A percentile compares a stretch with the other conserved stretches of the same genome.
Evolutionary conservation across 1,139 yeast species (phyloP).

Genomic region (Kazachstania sp.): DNA sequence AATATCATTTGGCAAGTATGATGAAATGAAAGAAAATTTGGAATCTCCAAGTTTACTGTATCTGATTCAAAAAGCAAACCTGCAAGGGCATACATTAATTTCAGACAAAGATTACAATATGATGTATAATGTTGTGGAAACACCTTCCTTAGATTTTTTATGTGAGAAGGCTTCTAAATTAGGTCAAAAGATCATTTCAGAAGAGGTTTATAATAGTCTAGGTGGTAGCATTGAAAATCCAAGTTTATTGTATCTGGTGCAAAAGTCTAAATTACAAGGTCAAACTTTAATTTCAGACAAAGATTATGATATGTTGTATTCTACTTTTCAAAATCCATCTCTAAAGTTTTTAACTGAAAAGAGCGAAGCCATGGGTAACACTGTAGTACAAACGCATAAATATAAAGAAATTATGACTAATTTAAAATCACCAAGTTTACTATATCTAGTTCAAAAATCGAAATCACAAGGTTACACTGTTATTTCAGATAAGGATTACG

Average conservation of each 20-base stretch:
- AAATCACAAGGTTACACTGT: too few relatives aligned
- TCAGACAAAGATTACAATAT: slow-evolving; percentile 9
- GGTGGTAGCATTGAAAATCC: slow-evolving; percentile 14
- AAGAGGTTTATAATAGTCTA: neutral
- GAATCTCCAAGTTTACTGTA: slow-evolving; percentile 23
- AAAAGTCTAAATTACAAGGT: neutral
- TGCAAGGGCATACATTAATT: neutral
- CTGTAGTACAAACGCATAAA: too few relatives aligned
- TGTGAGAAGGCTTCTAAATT: slow-evolving; percentile 5
- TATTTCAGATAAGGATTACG: too few relatives aligned
- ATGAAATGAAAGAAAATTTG: slow-evolving; percentile 3
- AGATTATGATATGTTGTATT: slow-evolving; percentile 1
- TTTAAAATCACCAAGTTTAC: too few relatives aligned
- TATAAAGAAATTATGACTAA: too few relatives aligned
- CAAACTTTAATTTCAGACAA: slow-evolving; percentile 9
- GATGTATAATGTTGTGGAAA: slow-evolving; percentile 1
- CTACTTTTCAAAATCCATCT: too few relatives aligned
- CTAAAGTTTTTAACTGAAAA: too few relatives aligned
- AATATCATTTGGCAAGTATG: slow-evolving; percentile 1
- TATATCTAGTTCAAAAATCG: too few relatives aligned
- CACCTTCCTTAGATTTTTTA: slow-evolving; percentile 13
- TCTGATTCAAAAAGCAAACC: slow-evolving; percentile 3
- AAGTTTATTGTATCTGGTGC: slow-evolving; percentile 14
- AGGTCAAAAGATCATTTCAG: slow-evolving; percentile 4
- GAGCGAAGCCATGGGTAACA: too few relatives aligned